Evolutionary conservation across 164 flowering plant genomes (phyloP).

Genomic region (Taxillus chinensis): DNA sequence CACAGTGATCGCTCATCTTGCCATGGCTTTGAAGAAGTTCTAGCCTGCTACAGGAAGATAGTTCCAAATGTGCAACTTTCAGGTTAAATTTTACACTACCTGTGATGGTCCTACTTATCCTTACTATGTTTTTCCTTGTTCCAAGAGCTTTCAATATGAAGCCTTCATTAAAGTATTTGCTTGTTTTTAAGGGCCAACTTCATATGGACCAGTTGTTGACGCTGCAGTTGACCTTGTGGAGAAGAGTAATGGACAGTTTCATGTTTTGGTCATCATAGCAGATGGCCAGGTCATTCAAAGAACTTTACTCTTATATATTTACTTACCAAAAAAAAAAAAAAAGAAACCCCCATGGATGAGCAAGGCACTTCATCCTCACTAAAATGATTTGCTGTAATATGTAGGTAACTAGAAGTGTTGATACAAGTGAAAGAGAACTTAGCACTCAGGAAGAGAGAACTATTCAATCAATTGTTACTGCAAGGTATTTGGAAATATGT

Average conservation of each 20-base stretch:
- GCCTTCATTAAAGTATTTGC: conserved; percentile 1
- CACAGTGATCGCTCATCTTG: conserved; percentile 55
- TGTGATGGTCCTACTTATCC: background rate
- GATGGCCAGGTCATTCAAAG: conserved; percentile 56
- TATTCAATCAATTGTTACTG: conserved; percentile 43
- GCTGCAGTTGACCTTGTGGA: conserved; percentile 73
- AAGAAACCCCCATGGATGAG: background rate
- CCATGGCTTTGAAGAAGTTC: conserved; percentile 75
- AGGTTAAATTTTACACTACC: conserved; percentile 23
- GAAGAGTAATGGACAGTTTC: conserved; percentile 55
- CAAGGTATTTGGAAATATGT: conserved; percentile 32
- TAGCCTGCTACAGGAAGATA: conserved; percentile 46
- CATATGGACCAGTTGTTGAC: conserved; percentile 63
- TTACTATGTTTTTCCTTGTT: background rate
- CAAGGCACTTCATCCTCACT: background rate
- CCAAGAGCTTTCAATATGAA: too few species aligned
- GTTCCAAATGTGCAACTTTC: conserved; percentile 44
- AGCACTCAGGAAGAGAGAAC: conserved; percentile 55
- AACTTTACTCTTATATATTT: background rate
- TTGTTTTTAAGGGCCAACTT: conserved; percentile 58
- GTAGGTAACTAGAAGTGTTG: conserved; percentile 55
- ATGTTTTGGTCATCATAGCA: conserved; percentile 63
- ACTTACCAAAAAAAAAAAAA: background rate
- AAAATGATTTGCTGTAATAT: conserved; percentile 1
- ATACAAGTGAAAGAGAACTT: conserved; percentile 24